These are phyloP conservation scores for Floccularia luteovirens DNA, from an alignment of 768 basidiomycete genomes.

Conservation along the genomic window DNA sequence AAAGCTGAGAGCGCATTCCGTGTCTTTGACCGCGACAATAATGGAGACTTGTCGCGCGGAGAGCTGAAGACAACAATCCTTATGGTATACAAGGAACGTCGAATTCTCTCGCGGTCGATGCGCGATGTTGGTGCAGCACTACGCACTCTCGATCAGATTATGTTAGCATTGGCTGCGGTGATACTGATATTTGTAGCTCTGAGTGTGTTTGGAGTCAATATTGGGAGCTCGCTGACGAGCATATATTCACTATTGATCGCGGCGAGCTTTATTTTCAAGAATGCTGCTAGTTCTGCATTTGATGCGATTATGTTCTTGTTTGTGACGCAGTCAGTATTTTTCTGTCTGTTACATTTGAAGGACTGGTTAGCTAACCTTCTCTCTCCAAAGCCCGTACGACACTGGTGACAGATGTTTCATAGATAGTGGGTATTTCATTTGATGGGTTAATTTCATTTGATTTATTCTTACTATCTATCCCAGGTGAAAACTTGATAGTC, in stretches of 20 bases:
- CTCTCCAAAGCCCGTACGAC: conserved; percentile 70
- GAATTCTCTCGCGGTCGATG: conserved; percentile 69
- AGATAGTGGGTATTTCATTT: conserved; percentile 31
- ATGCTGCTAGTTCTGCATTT: conserved; percentile 61
- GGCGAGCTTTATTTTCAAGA: conserved; percentile 78
- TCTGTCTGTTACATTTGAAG: conserved; percentile 1
- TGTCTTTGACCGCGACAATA: conserved; percentile 69
- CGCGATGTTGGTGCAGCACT: conserved; percentile 68
- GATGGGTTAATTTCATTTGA: not conserved
- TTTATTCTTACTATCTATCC: conserved; percentile 1
- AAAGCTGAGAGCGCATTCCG: conserved; percentile 63
- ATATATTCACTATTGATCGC: conserved; percentile 69
- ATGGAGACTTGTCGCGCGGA: conserved; percentile 68
- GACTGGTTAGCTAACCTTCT: too few species aligned
- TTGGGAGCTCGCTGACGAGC: conserved; percentile 61
- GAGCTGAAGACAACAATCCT: conserved; percentile 67
- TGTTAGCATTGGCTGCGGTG: conserved; percentile 55
- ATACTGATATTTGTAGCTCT: conserved; percentile 69
- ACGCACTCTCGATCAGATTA: conserved; percentile 51
- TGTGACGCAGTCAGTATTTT: conserved; percentile 64
- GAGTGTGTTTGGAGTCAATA: conserved; percentile 62
- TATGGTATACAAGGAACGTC: conserved; percentile 72
- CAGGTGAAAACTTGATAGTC: conserved; percentile 64
- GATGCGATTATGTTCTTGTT: conserved; percentile 80
- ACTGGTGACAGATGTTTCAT: conserved; percentile 81